Conservation (phyloP, 495 filamentous ascomycete species). For the Mytilinidion resinicola region DNA sequence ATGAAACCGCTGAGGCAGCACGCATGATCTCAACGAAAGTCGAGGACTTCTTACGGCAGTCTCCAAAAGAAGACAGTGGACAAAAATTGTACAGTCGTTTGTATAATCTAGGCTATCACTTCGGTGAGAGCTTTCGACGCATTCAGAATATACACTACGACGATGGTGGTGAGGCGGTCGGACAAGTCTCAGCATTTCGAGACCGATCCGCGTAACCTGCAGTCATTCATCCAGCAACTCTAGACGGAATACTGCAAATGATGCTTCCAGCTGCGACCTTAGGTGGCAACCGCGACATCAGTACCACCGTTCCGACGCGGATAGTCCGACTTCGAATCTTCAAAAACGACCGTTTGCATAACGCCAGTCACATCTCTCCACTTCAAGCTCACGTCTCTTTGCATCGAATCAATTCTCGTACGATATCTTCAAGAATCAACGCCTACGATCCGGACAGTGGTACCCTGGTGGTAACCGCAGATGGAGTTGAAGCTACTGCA, state of each 20-base stretch:
- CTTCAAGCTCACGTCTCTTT: background rate
- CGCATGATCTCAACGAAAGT: background rate
- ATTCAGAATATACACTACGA: conserved; percentile 9
- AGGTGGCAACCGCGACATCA: background rate
- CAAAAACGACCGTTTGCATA: background rate
- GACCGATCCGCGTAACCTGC: conserved; percentile 3
- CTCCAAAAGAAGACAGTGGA: conserved; percentile 1
- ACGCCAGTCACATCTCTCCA: too few species aligned
- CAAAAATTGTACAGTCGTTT: background rate
- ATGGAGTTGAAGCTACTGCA: conserved; percentile 1
- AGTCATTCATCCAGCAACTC: conserved; percentile 14
- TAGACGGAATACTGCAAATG: conserved; percentile 17
- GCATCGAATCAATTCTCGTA: background rate
- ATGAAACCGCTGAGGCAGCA: background rate
- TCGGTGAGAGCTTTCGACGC: conserved; percentile 10
- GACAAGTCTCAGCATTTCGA: conserved; percentile 2
- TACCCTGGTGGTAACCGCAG: background rate
- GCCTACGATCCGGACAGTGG: background rate
- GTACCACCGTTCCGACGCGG: conserved; percentile 1
- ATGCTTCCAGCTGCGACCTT: background rate
- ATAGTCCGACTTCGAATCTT: conserved; percentile 1
- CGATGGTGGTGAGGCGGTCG: background rate
- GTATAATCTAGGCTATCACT: background rate
- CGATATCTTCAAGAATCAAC: background rate
- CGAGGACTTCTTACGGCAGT: background rate